phyloP scores from a whole-genome alignment of 1,139 yeast genomes.

The Yamadazyma oceani region DNA sequence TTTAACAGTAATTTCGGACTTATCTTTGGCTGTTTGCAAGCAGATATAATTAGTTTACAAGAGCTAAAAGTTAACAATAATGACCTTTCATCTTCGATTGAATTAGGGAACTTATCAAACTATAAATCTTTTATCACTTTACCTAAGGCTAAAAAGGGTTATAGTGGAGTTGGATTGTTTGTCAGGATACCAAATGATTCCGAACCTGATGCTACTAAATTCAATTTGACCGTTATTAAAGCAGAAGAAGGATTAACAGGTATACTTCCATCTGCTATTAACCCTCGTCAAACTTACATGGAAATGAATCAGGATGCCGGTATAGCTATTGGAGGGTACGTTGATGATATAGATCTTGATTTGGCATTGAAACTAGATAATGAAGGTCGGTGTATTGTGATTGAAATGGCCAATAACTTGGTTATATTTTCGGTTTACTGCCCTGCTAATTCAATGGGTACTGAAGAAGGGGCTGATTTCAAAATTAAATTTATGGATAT shows the following conservation, averaged over 20 bases:
- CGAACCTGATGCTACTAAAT: slow-evolving; percentile 37
- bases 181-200: slow-evolving; percentile 49
- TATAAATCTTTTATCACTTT: slow-evolving; percentile 68
- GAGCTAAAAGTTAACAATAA: slow-evolving; percentile 61
- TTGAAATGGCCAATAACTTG: slow-evolving; percentile 65
- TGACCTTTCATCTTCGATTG: slow-evolving; percentile 20
- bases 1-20: slow-evolving; percentile 43
- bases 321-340: slow-evolving; percentile 73
- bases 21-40: slow-evolving; percentile 57
- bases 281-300: slow-evolving; percentile 19
- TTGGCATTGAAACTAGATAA: slow-evolving; percentile 57
- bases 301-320: slow-evolving; percentile 18
- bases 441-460: slow-evolving; percentile 80
- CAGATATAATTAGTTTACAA: slow-evolving; percentile 80
- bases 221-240: slow-evolving; percentile 50
- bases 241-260: slow-evolving; percentile 97
- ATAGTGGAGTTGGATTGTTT: slow-evolving; percentile 89
- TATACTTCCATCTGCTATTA: slow-evolving; percentile 29
- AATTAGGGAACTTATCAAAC: slow-evolving; percentile 57
- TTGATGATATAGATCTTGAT: slow-evolving; percentile 33
- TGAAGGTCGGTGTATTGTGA: slow-evolving; percentile 80
- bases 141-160: slow-evolving; percentile 71
- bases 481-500: slow-evolving; percentile 58
- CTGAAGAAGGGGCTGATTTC: slow-evolving; percentile 69
- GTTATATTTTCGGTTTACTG: slow-evolving; percentile 81